Evolutionary conservation across 2,329 filamentous ascomycete species (phyloP), one percentile per base, ranked within the genome.

Genomic region (Fusarium torulosum): DNA sequence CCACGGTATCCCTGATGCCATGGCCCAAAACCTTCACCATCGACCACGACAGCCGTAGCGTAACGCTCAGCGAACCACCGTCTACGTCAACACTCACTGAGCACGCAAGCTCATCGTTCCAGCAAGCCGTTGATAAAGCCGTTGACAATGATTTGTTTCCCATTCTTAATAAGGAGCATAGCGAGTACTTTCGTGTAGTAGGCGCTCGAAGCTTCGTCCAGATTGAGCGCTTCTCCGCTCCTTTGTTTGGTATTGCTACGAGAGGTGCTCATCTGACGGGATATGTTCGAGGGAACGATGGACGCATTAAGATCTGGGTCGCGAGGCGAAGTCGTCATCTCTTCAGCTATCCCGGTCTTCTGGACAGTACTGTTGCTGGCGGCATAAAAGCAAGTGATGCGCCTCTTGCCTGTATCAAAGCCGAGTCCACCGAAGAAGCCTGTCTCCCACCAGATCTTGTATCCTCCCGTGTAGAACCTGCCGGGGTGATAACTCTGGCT

Each of bases 361-460:
- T 94, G 55, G 92, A 96, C 75, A 95, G 93, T 72, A 91, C 91
- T 8, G 92, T 94, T 15, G 92, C 91, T 0, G 92, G 92, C 4
- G 92, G 92, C 0, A 87, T 94, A 71, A 86, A 89, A 54, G 86
- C 90, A 0, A 85, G 86, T 2, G 87, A 94, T 75, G 81, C 78
- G 3, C 89, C 90, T 0, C 87, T 88, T 31, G 88, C 89, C 57
- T 91, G 89, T 73, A 82, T 94, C 59, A 81, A 93, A 23, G 85
- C 91, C 43, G 92, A 96, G 77, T 86, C 88, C 3, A 84, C 81
- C 33, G 92, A 96, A 77, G 92, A 96, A 75, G 92, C 92, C 1
- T 76, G 78, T 13, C 75, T 82, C 2, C 72, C 77, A 0, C 50
- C 47, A 0, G 59, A 63, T 2, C 70, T 79, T 1, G 77, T 81